Conservation (phyloP, 208 protist species). For the Trypanosoma congolense region DNA sequence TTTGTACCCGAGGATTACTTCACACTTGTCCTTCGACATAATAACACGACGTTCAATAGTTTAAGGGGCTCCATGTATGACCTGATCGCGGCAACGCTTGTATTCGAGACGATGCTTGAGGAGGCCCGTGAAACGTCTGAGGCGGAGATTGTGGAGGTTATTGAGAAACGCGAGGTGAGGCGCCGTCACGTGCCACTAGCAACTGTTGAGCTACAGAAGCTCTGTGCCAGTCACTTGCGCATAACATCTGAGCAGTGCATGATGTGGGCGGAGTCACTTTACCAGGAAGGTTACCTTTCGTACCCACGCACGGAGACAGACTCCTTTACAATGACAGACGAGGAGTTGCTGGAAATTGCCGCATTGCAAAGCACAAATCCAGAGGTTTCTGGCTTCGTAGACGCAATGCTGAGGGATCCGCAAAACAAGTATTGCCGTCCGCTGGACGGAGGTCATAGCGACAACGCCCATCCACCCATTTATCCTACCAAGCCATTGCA, state of each 20-base stretch:
- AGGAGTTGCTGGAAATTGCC: conserved; percentile 82
- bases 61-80: conserved; percentile 71
- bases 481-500: conserved; percentile 90
- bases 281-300: conserved; percentile 89
- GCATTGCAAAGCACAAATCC: conserved; percentile 53
- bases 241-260: conserved; percentile 95
- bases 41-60: conserved; percentile 51
- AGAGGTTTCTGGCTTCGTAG: conserved; percentile 48
- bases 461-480: conserved; percentile 98
- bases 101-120: conserved; percentile 67
- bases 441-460: conserved; percentile 92
- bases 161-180: conserved; percentile 62
- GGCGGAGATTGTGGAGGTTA: conserved; percentile 59
- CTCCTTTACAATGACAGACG: conserved; percentile 84
- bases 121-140: conserved; percentile 31
- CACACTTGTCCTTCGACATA: conserved; percentile 49
- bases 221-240: conserved; percentile 89
- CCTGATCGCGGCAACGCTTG: conserved; percentile 59
- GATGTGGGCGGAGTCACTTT: conserved; percentile 89
- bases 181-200: conserved; percentile 92
- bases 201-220: conserved; percentile 98
- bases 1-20: conserved; percentile 85
- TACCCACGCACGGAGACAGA: conserved; percentile 99
- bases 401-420: conserved; percentile 47
- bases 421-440: conserved; percentile 84